A percentile compares a stretch with the other conserved stretches of the same genome.
These are phyloP conservation scores for Mycena rebaudengoi DNA, from an alignment of 768 basidiomycete species.

Conservation along the genomic window DNA sequence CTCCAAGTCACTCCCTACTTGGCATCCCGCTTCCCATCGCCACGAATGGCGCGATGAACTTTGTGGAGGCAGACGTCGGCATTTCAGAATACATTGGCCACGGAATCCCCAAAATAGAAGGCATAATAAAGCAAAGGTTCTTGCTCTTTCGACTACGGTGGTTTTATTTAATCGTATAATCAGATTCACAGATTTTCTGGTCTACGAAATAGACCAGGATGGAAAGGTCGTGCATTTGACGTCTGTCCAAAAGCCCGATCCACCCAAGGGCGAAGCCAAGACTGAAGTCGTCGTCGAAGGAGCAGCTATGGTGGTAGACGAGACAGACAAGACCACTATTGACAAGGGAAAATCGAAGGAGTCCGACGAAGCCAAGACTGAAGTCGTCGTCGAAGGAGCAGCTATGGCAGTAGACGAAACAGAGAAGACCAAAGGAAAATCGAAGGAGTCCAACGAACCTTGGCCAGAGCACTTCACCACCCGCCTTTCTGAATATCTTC, in stretches of 20 bases:
- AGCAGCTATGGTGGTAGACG: neutral
- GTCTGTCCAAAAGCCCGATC: conserved; percentile 75
- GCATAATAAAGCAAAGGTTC: conserved; percentile 97
- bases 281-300: conserved; percentile 27
- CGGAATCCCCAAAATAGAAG: conserved; percentile 77
- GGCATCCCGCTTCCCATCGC: conserved; percentile 62
- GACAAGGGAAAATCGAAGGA: conserved; percentile 19
- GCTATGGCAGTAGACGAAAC: neutral
- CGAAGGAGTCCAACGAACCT: conserved; percentile 45
- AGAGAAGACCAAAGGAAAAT: conserved; percentile 18
- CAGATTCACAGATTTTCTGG: conserved; percentile 97
- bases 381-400: conserved; percentile 25
- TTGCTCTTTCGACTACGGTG: conserved; percentile 27
- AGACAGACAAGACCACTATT: neutral
- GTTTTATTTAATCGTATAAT: neutral
- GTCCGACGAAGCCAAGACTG: conserved; percentile 39
- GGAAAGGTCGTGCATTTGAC: conserved; percentile 84
- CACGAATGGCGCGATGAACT: conserved; percentile 60
- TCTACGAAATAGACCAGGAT: conserved; percentile 88
- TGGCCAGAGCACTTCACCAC: conserved; percentile 73
- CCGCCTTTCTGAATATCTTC: conserved; percentile 69
- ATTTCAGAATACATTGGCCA: conserved; percentile 87
- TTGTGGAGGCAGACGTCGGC: conserved; percentile 85
- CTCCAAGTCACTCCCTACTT: conserved; percentile 78
- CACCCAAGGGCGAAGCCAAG: conserved; percentile 51